Percentiles rank a stretch among this genome's conserved stretches.
Evolutionary conservation across 306 rosid genomes (phyloP).

Genomic region (Oxytropis ochrocephala): DNA sequence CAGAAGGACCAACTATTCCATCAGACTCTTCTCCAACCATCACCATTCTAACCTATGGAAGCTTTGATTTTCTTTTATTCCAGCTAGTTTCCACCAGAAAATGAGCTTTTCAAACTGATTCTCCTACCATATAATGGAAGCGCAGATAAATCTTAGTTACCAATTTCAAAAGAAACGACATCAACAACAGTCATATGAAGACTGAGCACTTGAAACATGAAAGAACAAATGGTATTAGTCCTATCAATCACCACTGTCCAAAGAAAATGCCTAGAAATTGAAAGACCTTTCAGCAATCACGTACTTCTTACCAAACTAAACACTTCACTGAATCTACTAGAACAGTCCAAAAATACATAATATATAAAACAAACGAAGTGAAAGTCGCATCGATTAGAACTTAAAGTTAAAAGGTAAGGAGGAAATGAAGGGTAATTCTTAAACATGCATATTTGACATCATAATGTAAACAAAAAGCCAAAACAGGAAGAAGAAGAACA

Average conservation of each 20-base stretch:
- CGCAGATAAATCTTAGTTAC: neutral
- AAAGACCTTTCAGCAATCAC: neutral
- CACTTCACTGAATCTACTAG: neutral
- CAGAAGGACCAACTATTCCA: neutral
- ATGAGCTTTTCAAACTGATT: neutral
- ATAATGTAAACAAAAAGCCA: neutral
- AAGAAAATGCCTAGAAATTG: neutral
- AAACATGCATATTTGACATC: neutral
- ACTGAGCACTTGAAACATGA: neutral
- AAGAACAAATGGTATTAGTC: neutral
- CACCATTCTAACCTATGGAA: neutral
- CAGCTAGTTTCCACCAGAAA: neutral
- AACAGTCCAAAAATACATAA: neutral
- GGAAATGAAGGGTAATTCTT: neutral
- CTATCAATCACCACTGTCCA: neutral
- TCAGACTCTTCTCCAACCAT: neutral
- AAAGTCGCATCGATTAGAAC: neutral
- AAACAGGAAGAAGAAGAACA: neutral
- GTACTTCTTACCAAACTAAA: neutral
- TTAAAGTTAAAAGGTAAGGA: neutral
- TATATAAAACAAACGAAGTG: neutral
- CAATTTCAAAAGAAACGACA: neutral
- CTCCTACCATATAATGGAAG: neutral
- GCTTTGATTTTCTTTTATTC: neutral
- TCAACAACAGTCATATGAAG: neutral